Evolutionary conservation across 2,329 filamentous ascomycete genomes (phyloP), one percentile per base, ranked within the genome.

Genomic region (Fusarium begoniae): DNA sequence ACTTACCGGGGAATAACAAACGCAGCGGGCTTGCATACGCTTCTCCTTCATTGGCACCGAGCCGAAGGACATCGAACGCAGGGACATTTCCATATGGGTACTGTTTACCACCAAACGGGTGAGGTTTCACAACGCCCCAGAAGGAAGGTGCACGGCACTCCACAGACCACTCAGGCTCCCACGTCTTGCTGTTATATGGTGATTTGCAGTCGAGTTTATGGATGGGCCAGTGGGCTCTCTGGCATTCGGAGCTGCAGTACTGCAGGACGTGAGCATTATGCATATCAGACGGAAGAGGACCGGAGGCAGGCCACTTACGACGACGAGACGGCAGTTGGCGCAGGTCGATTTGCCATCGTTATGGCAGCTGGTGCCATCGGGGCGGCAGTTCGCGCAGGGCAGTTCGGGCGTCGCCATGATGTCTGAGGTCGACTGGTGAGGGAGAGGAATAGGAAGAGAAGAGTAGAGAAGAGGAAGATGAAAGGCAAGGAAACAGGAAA

Each of bases 161-260:
- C 28, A 30, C 28, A 11, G 28, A 30, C 28, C 66, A 74, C 14
- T 12, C 12, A 7, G 70, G 59, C 0, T 14, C 9, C 72, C 59
- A 74, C 5, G 5, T 15, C 1, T n/a, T 6, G 13, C 60, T 68
- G 8, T 9, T 28, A 2, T 54, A 10, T 3, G 37, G 2, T 2
- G 63, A 70, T 14, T 24, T 59, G 48, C 63, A 74, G 24, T 53
- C 8, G 2, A 8, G 0, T 14, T 54, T 59, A 10, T 74, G 63
- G 2, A 26, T 1, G 1, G 18, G 6, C 53, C 53, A 63, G 26
- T 73, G 61, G 0, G 20, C n/a, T 5, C 37, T 54, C 24, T 70
- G 59, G 18, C 70, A 74, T 8, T 47, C 43, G 12, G 15, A 18
- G 20, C 61, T 8, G 13, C 70, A 74, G 53, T 70, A 74, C 66